Evolutionary conservation across 2,329 filamentous ascomycete species (phyloP).

Genomic region (Scedosporium apiospermum): DNA sequence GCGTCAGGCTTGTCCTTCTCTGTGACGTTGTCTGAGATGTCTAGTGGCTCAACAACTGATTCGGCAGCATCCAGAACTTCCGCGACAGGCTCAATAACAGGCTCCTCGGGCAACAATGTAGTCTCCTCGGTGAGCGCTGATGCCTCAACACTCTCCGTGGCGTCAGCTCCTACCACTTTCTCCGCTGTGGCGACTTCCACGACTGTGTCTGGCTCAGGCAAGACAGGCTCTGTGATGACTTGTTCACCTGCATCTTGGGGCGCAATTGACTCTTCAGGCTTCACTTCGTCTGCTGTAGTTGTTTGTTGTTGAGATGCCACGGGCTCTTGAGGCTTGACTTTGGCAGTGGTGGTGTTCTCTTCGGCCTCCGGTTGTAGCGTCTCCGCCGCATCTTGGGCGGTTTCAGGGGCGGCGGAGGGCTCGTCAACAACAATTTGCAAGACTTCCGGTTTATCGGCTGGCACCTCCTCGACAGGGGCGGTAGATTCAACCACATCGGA

Average conservation of each 20-base stretch:
- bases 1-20: not conserved
- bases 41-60: not conserved
- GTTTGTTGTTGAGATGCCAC: not conserved
- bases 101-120: not conserved
- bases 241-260: too few species aligned
- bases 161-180: too few species aligned
- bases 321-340: not conserved
- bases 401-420: not conserved
- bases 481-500: not conserved
- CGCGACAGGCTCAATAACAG: not conserved
- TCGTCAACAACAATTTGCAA: not conserved
- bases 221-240: too few species aligned
- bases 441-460: not conserved
- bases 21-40: not conserved
- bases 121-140: not conserved
- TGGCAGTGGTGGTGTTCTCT: too few species aligned
- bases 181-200: too few species aligned
- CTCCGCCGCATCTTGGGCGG: too few species aligned
- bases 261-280: too few species aligned
- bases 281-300: too few species aligned
- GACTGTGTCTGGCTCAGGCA: too few species aligned
- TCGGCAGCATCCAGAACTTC: too few species aligned
- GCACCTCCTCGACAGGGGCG: not conserved
- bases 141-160: not conserved
- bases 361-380: too few species aligned